Conservation (phyloP, 192 early-diverging fungal species). For the Coemansia sp. region DNA sequence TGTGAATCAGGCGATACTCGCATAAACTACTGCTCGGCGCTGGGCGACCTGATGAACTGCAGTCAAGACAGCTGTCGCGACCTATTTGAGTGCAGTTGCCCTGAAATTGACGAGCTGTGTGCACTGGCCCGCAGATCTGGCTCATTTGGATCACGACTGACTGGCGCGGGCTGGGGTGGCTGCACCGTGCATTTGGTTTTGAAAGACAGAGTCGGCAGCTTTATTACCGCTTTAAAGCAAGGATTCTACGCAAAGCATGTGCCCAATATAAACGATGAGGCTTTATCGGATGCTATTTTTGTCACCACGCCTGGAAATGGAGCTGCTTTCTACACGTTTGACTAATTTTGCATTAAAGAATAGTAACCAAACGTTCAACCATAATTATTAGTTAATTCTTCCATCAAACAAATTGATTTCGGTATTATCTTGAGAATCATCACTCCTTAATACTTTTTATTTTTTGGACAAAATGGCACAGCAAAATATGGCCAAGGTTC, state of each 20-base stretch:
- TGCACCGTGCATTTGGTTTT: conserved; percentile 80
- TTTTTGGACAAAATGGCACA: neutral
- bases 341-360: neutral
- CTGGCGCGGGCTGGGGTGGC: conserved; percentile 94
- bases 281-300: conserved; percentile 58
- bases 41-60: conserved; percentile 87
- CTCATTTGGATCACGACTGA: conserved; percentile 79
- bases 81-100: conserved; percentile 78
- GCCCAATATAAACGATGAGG: conserved; percentile 45
- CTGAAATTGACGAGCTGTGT: conserved; percentile 79
- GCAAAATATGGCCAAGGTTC: conserved; percentile 23
- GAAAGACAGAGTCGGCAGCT: conserved; percentile 55
- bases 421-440: no score
- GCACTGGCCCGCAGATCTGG: conserved; percentile 62
- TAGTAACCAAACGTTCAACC: no score
- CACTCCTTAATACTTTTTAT: neutral
- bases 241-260: conserved; percentile 61
- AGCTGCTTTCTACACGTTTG: conserved; percentile 15
- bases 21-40: conserved; percentile 37
- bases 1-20: conserved; percentile 27
- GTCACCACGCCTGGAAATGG: conserved; percentile 31
- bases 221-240: conserved; percentile 63
- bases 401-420: no score
- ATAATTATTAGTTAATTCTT: no score
- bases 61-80: conserved; percentile 81